Evolutionary conservation across 2,329 filamentous ascomycete genomes (phyloP).

Genomic region (Cordyceps farinosa): DNA sequence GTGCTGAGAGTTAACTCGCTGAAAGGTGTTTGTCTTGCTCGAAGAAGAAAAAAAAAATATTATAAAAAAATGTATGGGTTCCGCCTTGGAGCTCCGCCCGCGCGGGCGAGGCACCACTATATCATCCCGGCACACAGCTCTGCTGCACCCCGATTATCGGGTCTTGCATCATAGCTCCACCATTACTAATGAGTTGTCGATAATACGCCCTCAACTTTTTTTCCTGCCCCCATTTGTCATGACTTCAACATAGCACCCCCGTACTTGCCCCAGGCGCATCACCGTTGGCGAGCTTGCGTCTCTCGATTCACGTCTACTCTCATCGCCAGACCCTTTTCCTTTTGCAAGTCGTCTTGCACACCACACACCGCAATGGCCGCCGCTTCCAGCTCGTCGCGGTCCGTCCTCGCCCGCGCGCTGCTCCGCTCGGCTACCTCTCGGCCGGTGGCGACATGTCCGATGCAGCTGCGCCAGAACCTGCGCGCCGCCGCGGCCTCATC

Average conservation of each 20-base stretch:
- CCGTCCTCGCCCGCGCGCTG: slow-evolving; percentile 9
- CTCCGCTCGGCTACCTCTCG: slow-evolving; percentile 18
- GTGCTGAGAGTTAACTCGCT: background rate
- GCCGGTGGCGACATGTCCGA: slow-evolving; percentile 18
- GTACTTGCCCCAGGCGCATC: background rate
- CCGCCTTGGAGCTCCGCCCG: background rate
- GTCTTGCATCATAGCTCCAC: slow-evolving; percentile 27
- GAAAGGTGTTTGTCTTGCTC: background rate
- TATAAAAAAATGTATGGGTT: too few species aligned
- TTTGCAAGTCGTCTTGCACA: background rate
- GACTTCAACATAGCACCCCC: background rate
- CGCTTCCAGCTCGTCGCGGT: slow-evolving; percentile 8
- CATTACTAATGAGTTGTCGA: slow-evolving; percentile 32
- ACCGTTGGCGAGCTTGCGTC: background rate
- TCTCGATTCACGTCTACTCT: background rate
- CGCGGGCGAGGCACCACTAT: background rate
- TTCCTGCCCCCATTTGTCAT: background rate
- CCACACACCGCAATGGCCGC: slow-evolving; percentile 11
- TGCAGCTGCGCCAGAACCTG: slow-evolving; percentile 18
- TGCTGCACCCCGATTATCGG: slow-evolving; percentile 4
- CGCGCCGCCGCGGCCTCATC: background rate
- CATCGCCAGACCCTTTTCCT: too few species aligned
- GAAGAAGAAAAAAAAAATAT: background rate
- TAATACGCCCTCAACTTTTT: slow-evolving; percentile 13
- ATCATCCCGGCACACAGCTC: background rate